Evolutionary conservation across 768 basidiomycete species (phyloP).

Genomic region (Termitomyces sp.): DNA sequence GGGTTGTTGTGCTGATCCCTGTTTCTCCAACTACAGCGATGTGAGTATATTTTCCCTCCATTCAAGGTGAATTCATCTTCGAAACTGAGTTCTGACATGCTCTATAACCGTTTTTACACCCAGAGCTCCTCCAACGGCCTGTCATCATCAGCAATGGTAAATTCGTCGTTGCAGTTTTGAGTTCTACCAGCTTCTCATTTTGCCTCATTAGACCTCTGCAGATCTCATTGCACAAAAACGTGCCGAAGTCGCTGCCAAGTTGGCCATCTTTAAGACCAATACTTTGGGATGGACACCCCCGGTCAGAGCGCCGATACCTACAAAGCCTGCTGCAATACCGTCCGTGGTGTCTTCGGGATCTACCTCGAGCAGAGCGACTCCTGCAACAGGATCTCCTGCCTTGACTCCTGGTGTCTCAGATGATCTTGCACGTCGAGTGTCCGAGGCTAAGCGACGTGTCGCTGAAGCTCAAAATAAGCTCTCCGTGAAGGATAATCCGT

Average conservation of each 20-base stretch:
- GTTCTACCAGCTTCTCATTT: neutral
- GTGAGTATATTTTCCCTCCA: constrained; percentile 51
- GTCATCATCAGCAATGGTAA: constrained; percentile 34
- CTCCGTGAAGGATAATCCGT: constrained; percentile 77
- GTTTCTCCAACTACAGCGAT: constrained; percentile 40
- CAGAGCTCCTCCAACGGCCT: constrained; percentile 50
- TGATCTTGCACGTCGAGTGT: constrained; percentile 65
- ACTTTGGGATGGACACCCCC: constrained; percentile 24
- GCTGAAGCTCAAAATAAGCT: constrained; percentile 76
- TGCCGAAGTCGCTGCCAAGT: constrained; percentile 80
- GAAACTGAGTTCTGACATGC: constrained; percentile 48
- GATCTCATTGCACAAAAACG: constrained; percentile 78
- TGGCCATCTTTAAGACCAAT: constrained; percentile 64
- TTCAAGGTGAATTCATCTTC: constrained; percentile 68
- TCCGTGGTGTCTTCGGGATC: constrained; percentile 28
- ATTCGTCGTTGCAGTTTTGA: constrained; percentile 16
- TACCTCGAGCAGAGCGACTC: constrained; percentile 34
- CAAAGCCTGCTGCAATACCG: constrained; percentile 27
- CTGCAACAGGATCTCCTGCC: constrained; percentile 31
- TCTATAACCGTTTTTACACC: constrained; percentile 60
- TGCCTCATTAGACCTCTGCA: constrained; percentile 20
- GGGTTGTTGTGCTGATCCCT: constrained; percentile 8
- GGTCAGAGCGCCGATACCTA: constrained; percentile 36
- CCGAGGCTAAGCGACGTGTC: constrained; percentile 82
- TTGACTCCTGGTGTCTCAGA: constrained; percentile 39